A percentile compares a stretch with the other conserved stretches of the same genome.
phyloP scores from a whole-genome alignment of 1,284 basidiomycete species.

The Chondrostereum purpureum region DNA sequence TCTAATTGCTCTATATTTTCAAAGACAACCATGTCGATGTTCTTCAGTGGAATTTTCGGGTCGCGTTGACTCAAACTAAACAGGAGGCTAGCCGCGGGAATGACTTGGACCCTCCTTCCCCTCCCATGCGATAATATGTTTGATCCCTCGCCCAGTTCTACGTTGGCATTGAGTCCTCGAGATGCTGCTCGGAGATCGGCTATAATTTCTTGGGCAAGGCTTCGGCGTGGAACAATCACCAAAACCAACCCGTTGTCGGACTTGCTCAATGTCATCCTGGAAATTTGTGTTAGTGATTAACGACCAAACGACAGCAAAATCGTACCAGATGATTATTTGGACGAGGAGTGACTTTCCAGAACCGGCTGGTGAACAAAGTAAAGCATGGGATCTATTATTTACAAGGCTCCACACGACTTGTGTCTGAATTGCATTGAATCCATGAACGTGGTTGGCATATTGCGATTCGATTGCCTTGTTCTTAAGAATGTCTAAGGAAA shows the following conservation, averaged over 20 bases:
- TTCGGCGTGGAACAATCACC: constrained; percentile 47
- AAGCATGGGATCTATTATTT: constrained; percentile 63
- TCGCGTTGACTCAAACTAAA: constrained; percentile 29
- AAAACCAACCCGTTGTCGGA: constrained; percentile 43
- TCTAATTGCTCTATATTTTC: constrained; percentile 88
- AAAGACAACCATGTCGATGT: constrained; percentile 66
- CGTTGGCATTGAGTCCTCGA: constrained; percentile 30
- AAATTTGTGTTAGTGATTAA: neutral
- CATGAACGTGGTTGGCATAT: constrained; percentile 40
- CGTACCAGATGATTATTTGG: constrained; percentile 68
- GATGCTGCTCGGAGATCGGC: constrained; percentile 42
- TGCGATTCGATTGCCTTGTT: constrained; percentile 41
- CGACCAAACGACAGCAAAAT: constrained; percentile 4
- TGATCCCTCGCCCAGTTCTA: constrained; percentile 36
- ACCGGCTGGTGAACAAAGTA: constrained; percentile 80
- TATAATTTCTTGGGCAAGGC: constrained; percentile 39
- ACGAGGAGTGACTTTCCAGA: constrained; percentile 80
- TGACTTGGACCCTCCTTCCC: constrained; percentile 45
- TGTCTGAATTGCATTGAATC: constrained; percentile 85
- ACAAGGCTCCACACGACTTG: constrained; percentile 84
- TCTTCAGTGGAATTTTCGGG: constrained; percentile 27
- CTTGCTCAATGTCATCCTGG: constrained; percentile 44
- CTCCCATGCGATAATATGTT: constrained; percentile 24
- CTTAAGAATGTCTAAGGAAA: constrained; percentile 51
- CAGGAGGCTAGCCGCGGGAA: constrained; percentile 46